phyloP scores from a whole-genome alignment of 768 basidiomycete species.

The Suillus luteus region DNA sequence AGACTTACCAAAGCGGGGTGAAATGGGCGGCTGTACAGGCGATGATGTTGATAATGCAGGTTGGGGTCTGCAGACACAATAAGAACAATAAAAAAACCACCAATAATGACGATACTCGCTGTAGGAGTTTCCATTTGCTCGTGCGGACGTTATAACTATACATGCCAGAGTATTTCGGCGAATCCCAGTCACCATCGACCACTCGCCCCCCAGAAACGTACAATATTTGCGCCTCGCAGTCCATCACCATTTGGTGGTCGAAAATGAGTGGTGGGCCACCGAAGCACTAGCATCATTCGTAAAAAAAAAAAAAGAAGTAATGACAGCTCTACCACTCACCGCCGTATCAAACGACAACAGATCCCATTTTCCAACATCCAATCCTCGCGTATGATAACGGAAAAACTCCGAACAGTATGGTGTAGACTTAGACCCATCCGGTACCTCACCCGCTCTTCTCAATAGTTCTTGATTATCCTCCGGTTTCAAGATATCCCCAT shows the following conservation, averaged over 20 bases:
- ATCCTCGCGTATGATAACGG: slow-evolving; percentile 67
- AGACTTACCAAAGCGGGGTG: slow-evolving; percentile 60
- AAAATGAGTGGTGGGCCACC: slow-evolving; percentile 75
- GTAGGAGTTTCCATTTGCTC: slow-evolving; percentile 67
- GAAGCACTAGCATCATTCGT: slow-evolving; percentile 43
- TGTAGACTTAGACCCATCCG: slow-evolving; percentile 21
- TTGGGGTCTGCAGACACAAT: slow-evolving; percentile 21
- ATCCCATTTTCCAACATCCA: slow-evolving; percentile 71
- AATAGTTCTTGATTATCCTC: slow-evolving; percentile 36
- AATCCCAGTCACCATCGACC: slow-evolving; percentile 63
- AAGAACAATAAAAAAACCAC: neutral
- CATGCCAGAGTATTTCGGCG: slow-evolving; percentile 65
- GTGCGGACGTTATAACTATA: slow-evolving; percentile 70
- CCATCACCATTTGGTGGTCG: slow-evolving; percentile 83
- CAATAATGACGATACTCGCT: slow-evolving; percentile 48
- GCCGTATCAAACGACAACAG: slow-evolving; percentile 65
- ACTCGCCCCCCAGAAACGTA: slow-evolving; percentile 80
- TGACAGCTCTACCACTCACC: slow-evolving; percentile 40
- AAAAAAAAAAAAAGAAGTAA: neutral
- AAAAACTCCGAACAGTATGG: slow-evolving; percentile 71
- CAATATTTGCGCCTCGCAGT: slow-evolving; percentile 66
- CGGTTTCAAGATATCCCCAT: slow-evolving; percentile 46
- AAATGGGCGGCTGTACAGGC: slow-evolving; percentile 44
- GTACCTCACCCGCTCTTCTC: slow-evolving; percentile 28
- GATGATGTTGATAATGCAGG: slow-evolving; percentile 15